Evolutionary conservation across 2,329 filamentous ascomycete genomes (phyloP), one percentile per base, ranked within the genome.

Genomic region (Sordariomycetes sp.): DNA sequence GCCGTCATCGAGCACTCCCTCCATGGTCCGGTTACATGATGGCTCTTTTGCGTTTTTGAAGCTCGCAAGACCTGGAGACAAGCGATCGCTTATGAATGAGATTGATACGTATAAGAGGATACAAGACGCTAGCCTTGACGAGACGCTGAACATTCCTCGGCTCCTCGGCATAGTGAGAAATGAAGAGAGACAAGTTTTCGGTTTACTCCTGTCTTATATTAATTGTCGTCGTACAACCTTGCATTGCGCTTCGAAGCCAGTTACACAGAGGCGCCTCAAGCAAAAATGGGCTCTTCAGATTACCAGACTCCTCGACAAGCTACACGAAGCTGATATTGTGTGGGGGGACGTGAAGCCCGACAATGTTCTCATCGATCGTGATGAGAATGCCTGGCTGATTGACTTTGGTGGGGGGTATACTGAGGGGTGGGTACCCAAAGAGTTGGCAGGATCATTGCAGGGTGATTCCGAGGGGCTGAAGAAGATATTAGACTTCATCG

Each of bases 311-410:
- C 11, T 47, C 5, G 21, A 37, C 4, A 29, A 17, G 21, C 47
- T 51, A 3, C 48, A 53, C 24, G 25, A 38, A 9, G 21, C 20
- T 9, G 47, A 46, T 6, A 45, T 53, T 10, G 32, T 49, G 16
- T 57, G 50, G 53, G 51, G 54, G 9, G 51, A 54, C 30, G 51
- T 39, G 7, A 55, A 56, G 32, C 37, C 48, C 3, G 43, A 45
- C 10, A 55, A 57, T 31, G 36, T 53, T n/a, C 37, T 57, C 10
- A 47, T 57, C 15, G 48, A 52, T 21, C 26, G 32, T 19, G 29
- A 46, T 10, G 44, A 48, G 6, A 40, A 56, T 32, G 45, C 48
- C 1, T 54, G 51, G 47, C 33, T 54, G 2, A 44, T 46, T 12
- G 49, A 55, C 32, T 56, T 57, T 38, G 51, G 47, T 3, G 51